Percentiles rank a stretch among this genome's conserved stretches.
phyloP scores from a whole-genome alignment of 805 yeast genomes.

The Lipomyces sp. region DNA sequence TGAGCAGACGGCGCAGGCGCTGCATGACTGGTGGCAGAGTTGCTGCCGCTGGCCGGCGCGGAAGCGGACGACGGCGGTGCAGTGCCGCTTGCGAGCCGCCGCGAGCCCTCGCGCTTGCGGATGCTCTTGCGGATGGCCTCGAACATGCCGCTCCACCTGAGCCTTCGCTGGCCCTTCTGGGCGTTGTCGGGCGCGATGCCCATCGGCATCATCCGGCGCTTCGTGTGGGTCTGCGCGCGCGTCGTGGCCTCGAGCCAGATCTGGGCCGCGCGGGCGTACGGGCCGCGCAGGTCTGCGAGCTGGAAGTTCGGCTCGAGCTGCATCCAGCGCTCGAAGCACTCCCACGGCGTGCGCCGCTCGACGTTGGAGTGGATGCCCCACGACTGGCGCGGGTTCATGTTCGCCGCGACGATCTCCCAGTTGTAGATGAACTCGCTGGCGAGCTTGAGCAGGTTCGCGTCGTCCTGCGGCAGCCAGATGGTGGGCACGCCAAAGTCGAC shows the following conservation, averaged over 20 bases:
- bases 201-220: constrained; percentile 82
- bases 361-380: constrained; percentile 64
- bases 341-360: constrained; percentile 98
- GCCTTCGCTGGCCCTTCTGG: constrained; percentile 85
- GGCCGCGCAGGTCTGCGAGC: constrained; percentile 75
- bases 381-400: constrained; percentile 63
- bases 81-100: constrained; percentile 7
- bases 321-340: constrained; percentile 92
- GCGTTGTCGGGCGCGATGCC: constrained; percentile 87
- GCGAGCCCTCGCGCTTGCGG: constrained; percentile 68
- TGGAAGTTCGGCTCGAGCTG: constrained; percentile 89
- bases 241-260: constrained; percentile 91
- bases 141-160: constrained; percentile 96
- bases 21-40: not conserved
- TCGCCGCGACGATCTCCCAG: constrained; percentile 88
- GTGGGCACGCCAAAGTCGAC: constrained; percentile 85
- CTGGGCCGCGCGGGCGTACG: constrained; percentile 76
- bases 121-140: constrained; percentile 89
- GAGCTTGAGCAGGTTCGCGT: constrained; percentile 68
- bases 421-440: constrained; percentile 86
- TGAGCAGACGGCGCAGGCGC: constrained; percentile 1
- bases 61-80: not conserved
- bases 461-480: constrained; percentile 95
- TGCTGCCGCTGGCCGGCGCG: not conserved
- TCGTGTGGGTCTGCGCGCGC: constrained; percentile 81